These are phyloP conservation scores for Heliamphora pulchella DNA, from an alignment of 179 eudicot genomes.

Conservation along the genomic window DNA sequence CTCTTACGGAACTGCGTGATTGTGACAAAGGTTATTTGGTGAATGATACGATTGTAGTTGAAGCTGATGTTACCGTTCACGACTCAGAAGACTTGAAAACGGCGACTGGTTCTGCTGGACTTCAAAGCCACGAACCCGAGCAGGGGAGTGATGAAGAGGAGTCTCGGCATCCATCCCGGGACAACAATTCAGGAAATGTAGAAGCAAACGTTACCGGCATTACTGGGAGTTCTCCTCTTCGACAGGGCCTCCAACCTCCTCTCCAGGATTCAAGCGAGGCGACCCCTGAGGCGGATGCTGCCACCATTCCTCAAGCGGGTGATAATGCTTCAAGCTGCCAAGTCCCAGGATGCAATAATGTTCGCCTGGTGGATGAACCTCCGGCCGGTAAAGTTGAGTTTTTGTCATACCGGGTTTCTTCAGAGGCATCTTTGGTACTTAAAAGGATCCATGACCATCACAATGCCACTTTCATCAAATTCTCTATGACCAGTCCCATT, in stretches of 20 bases:
- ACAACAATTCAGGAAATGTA: neutral
- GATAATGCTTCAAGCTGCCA: too few relatives aligned
- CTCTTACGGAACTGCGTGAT: neutral
- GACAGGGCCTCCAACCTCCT: too few relatives aligned
- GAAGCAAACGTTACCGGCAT: neutral
- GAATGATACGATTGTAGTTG: neutral
- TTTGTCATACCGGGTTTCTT: constrained; percentile 5
- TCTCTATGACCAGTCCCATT: neutral
- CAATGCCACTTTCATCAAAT: neutral
- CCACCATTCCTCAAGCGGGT: too few relatives aligned
- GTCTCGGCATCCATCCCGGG: neutral
- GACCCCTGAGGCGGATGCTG: neutral
- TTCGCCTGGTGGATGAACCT: neutral
- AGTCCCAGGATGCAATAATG: too few relatives aligned
- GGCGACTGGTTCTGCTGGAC: neutral
- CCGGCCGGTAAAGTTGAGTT: neutral
- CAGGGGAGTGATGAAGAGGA: neutral
- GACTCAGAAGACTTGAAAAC: neutral
- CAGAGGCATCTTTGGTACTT: neutral
- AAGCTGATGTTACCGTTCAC: neutral
- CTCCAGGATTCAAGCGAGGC: neutral
- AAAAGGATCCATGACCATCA: constrained; percentile 2
- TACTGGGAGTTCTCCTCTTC: neutral
- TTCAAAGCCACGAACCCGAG: neutral
- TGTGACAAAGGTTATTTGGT: neutral